A percentile compares a stretch with the other conserved stretches of the same genome.
Conservation (phyloP, 2,329 filamentous ascomycete genomes). For the Helotiales sp. region DNA sequence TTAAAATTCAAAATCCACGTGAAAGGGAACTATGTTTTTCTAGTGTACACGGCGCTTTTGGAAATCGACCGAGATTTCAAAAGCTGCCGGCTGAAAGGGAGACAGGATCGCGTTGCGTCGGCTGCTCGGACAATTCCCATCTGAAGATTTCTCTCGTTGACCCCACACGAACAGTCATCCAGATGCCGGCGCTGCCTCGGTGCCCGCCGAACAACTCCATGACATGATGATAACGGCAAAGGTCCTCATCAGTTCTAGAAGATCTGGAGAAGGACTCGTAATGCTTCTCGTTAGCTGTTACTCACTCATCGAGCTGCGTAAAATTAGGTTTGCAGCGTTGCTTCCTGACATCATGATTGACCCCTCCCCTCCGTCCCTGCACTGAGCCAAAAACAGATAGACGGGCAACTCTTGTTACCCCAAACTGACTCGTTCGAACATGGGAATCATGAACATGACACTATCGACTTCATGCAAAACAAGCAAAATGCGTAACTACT, state of each 20-base stretch:
- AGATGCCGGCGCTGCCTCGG: conserved; percentile 14
- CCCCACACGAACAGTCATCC: not conserved
- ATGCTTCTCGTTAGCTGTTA: not conserved
- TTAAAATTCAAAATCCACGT: not conserved
- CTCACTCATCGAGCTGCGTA: not conserved
- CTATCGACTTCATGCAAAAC: not conserved
- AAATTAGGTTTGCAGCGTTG: conserved; percentile 1
- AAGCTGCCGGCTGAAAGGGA: not conserved
- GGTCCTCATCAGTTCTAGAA: not conserved
- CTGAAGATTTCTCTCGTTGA: not conserved
- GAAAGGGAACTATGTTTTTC: not conserved
- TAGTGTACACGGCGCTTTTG: not conserved
- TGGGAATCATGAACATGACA: not conserved
- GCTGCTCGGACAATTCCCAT: conserved; percentile 12
- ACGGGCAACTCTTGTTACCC: not conserved
- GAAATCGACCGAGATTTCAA: not conserved
- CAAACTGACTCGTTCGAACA: not conserved
- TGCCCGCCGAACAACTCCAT: not conserved
- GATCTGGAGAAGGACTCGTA: not conserved
- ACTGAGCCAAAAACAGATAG: not conserved
- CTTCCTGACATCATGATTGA: not conserved
- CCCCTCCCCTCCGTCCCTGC: not conserved
- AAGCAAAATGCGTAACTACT: not conserved
- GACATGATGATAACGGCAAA: not conserved
- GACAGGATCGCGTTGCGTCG: not conserved